Evolutionary conservation across 768 basidiomycete genomes (phyloP).

Genomic region (Coprinopsis marcescibilis): DNA sequence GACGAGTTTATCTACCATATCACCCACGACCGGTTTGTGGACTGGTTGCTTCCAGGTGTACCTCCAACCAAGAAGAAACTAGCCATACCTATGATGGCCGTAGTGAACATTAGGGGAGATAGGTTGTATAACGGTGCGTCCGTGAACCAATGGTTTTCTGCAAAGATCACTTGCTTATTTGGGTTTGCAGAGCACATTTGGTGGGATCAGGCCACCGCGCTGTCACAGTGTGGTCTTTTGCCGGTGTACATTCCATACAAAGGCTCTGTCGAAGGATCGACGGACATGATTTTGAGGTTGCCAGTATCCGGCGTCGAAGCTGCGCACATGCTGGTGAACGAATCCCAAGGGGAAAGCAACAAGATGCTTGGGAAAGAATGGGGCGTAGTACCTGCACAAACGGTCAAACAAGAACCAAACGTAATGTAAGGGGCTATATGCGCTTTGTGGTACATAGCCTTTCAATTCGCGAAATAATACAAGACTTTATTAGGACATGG

Average conservation of each 20-base stretch:
- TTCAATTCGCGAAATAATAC: not conserved
- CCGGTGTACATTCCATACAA: slow-evolving; percentile 27
- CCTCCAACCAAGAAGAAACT: slow-evolving; percentile 46
- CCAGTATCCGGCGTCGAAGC: slow-evolving; percentile 33
- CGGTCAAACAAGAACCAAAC: not conserved
- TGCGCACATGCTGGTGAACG: slow-evolving; percentile 31
- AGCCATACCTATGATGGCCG: slow-evolving; percentile 46
- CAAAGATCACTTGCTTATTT: not conserved
- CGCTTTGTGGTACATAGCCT: not conserved
- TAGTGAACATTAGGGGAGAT: slow-evolving; percentile 41
- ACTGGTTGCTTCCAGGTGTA: slow-evolving; percentile 49
- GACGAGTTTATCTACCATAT: slow-evolving; percentile 47
- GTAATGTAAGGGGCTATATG: too few species aligned
- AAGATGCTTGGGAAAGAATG: slow-evolving; percentile 32
- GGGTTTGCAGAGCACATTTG: slow-evolving; percentile 34
- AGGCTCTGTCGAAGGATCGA: slow-evolving; percentile 14
- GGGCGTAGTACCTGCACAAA: slow-evolving; percentile 17
- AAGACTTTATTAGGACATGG: slow-evolving; percentile 42
- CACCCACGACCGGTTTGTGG: slow-evolving; percentile 39
- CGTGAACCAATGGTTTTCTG: too few species aligned
- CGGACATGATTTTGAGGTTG: slow-evolving; percentile 23
- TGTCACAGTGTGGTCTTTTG: slow-evolving; percentile 31
- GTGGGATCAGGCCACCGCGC: slow-evolving; percentile 39
- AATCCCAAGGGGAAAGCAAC: slow-evolving; percentile 31
- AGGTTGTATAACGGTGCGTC: slow-evolving; percentile 14